These are phyloP conservation scores for Verbascum thapsus DNA, from an alignment of 257 asterid species.

Conservation along the genomic window DNA sequence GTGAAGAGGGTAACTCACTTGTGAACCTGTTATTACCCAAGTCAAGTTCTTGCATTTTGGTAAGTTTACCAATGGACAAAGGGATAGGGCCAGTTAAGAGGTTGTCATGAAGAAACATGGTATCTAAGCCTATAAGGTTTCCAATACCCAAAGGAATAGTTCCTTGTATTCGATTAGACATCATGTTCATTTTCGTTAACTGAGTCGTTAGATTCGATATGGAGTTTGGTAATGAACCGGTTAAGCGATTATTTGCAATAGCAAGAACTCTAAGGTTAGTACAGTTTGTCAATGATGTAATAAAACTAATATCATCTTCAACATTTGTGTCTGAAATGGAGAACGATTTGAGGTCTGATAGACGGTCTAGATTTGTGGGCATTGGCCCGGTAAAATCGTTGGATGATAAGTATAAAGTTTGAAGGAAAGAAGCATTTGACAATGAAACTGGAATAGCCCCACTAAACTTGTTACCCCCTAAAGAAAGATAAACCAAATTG, in stretches of 20 bases:
- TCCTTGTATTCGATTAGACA: conserved; percentile 40
- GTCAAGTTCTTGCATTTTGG: conserved; percentile 16
- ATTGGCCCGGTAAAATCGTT: conserved; percentile 35
- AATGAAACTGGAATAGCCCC: conserved; percentile 38
- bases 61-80: conserved; percentile 27
- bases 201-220: conserved; percentile 38
- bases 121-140: conserved; percentile 9
- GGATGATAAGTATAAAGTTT: background rate
- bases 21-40: conserved; percentile 3
- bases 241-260: conserved; percentile 26
- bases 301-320: conserved; percentile 28
- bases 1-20: conserved; percentile 28
- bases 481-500: conserved; percentile 7
- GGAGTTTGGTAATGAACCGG: conserved; percentile 35
- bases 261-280: conserved; percentile 21
- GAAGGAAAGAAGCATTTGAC: conserved; percentile 33
- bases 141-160: conserved; percentile 37
- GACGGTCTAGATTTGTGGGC: conserved; percentile 30
- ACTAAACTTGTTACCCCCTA: conserved; percentile 27
- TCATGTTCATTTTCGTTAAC: conserved; percentile 14
- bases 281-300: conserved; percentile 39
- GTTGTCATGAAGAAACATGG: conserved; percentile 23
- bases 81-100: conserved; percentile 39
- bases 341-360: conserved; percentile 15
- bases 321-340: conserved; percentile 21